phyloP scores from a whole-genome alignment of 306 rosid genomes.

The Corylus americana region DNA sequence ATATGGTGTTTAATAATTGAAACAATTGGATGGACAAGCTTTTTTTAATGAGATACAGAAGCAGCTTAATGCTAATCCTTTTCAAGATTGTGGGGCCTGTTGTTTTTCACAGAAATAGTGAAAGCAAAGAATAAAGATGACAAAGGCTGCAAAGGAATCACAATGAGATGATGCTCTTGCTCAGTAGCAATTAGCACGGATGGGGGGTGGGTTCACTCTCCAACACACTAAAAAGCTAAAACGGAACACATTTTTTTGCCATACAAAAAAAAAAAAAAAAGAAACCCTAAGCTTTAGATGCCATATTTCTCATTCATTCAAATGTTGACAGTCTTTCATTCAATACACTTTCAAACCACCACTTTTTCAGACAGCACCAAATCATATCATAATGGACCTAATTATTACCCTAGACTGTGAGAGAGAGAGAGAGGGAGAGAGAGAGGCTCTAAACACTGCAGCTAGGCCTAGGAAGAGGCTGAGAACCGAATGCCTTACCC shows the following conservation, averaged over 20 bases:
- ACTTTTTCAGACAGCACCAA: constrained; percentile 81
- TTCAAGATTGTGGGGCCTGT: constrained; percentile 41
- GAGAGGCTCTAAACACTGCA: constrained; percentile 27
- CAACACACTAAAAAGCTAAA: constrained; percentile 42
- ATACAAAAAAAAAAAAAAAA: neutral
- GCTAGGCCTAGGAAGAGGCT: constrained; percentile 39
- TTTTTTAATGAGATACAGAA: constrained; percentile 18
- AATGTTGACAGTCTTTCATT: constrained; percentile 62
- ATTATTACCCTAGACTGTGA: constrained; percentile 41
- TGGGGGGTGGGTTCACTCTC: constrained; percentile 46
- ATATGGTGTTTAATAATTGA: neutral
- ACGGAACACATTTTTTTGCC: constrained; percentile 17
- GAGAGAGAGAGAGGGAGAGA: constrained; percentile 12
- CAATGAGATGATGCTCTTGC: constrained; percentile 36
- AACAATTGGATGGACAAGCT: constrained; percentile 21
- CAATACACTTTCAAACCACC: constrained; percentile 63
- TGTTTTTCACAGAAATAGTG: constrained; percentile 35
- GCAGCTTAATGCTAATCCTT: constrained; percentile 35
- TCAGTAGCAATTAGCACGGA: constrained; percentile 41
- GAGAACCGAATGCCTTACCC: constrained; percentile 38
- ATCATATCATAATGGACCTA: constrained; percentile 58
- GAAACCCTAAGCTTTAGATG: constrained; percentile 41
- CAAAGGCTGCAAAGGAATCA: constrained; percentile 30
- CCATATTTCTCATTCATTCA: constrained; percentile 38
- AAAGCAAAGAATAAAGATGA: constrained; percentile 49